Evolutionary conservation across 139 green algal species (phyloP).

Genomic region (Dunaliella sp.): DNA sequence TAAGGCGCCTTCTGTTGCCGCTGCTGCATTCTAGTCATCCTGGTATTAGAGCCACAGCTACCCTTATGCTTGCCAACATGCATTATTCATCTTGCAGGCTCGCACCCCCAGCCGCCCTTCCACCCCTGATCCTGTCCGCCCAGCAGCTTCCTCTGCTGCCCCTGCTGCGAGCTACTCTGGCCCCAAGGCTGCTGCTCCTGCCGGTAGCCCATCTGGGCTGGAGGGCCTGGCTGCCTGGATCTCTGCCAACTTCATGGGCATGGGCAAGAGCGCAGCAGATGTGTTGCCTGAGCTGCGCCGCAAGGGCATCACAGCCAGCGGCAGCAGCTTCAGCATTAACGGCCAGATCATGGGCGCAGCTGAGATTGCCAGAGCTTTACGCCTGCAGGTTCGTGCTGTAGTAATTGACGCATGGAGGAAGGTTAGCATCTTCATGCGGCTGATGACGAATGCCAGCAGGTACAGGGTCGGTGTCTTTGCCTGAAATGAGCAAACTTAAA

Average conservation of each 20-base stretch:
- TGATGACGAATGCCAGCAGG: no score
- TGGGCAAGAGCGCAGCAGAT: background rate
- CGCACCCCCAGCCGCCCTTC: background rate
- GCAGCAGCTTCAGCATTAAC: background rate
- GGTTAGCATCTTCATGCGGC: background rate
- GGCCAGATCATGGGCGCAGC: background rate
- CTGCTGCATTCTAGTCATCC: background rate
- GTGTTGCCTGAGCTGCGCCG: background rate
- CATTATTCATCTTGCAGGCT: background rate
- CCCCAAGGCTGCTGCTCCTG: background rate
- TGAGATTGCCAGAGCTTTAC: background rate
- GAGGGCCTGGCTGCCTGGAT: background rate
- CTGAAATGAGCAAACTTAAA: no score
- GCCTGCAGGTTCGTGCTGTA: background rate
- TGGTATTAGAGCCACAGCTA: no score
- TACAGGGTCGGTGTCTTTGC: no score
- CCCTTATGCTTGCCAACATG: no score
- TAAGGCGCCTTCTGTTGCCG: no score
- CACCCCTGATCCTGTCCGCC: background rate
- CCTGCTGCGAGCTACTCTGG: background rate
- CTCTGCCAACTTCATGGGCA: background rate
- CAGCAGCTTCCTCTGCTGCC: background rate
- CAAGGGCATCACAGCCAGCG: background rate
- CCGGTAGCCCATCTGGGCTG: background rate
- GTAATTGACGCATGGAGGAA: background rate